These are phyloP conservation scores for Carex cristatella DNA, from an alignment of 176 grass and related monocot genomes.

Conservation along the genomic window DNA sequence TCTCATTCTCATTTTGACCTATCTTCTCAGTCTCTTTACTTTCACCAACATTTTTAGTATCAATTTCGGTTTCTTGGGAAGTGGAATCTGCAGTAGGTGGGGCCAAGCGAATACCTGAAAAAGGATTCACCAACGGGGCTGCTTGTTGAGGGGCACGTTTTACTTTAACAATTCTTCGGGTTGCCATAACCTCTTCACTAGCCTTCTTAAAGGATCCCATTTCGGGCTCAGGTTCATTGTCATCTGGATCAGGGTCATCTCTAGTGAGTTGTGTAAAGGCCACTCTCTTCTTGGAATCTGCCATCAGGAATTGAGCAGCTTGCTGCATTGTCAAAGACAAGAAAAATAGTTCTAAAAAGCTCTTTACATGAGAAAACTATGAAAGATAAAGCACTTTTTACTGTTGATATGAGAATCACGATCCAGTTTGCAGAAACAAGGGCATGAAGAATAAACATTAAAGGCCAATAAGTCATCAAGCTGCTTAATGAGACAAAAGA, in stretches of 20 bases:
- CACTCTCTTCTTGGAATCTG: constrained; percentile 78
- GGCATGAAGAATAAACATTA: not conserved
- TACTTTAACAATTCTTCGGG: constrained; percentile 74
- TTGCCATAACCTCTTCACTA: constrained; percentile 96
- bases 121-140: constrained; percentile 66
- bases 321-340: not conserved
- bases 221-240: constrained; percentile 46
- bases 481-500: too few species aligned
- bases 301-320: constrained; percentile 5
- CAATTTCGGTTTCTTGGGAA: not conserved
- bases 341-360: not conserved
- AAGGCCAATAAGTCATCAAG: not conserved
- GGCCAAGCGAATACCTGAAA: constrained; percentile 62
- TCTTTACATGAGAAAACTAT: not conserved
- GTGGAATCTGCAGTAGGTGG: constrained; percentile 28
- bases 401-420: not conserved
- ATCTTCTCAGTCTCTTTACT: constrained; percentile 8
- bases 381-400: not conserved
- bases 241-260: constrained; percentile 84
- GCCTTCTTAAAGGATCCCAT: constrained; percentile 86
- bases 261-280: constrained; percentile 42
- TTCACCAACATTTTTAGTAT: not conserved
- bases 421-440: not conserved
- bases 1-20: not conserved
- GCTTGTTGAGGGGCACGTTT: constrained; percentile 45